Base-by-base conservation (phyloP, 495 filamentous ascomycete genomes). In the Pseudoneurospora amorphoporcata region DNA sequence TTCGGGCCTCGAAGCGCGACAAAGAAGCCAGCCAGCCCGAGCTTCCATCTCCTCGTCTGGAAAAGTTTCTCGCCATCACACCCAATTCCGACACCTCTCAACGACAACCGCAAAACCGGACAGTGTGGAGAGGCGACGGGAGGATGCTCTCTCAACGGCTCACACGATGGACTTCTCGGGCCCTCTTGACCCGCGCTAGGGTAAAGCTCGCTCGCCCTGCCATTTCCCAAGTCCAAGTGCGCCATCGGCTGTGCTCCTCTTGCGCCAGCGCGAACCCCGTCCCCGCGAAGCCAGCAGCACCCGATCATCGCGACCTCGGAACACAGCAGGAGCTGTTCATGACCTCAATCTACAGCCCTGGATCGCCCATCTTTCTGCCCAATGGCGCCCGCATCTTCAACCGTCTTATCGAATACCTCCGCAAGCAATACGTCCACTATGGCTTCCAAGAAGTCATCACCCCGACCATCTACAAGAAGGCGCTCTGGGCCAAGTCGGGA, bases 371-470 rank as follows among this genome's bases (percentile, higher is more conserved):
- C 14, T 93, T 98, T 76, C 88, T 94, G 3, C 94, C 94, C 19
- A 90, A 92, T 76, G 94, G 94, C 77, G 89, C 94, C 6, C 89
- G 89, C 72, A 86, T 98, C 70, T 93, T 97, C 85, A 94, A 96
- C 79, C 94, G 93, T 71, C 89, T 98, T 9, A 86, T 92, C 47
- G 85, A 89, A 58, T 98, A 97, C 81, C 87, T 98, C 72, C 91
- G 94, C 65, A 88, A 90, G 53, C 94, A 97, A 75, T 97, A 98
- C 80, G 88, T 90, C 2, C 88, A 89, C 74, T 96, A 94, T 82
- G 94, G 94, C 70, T 97, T 96, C 82, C 86, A 92, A 72, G 94
- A 98, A 80, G 94, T 98, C 72, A 87, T 97, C 72, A 97, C 94
- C 3, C 94, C 94, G 3, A 96, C 91, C 39, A 96, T 98, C 73